Evolutionary conservation across 2,329 filamentous ascomycete genomes (phyloP).

Genomic region (Arachnomyces sp.): DNA sequence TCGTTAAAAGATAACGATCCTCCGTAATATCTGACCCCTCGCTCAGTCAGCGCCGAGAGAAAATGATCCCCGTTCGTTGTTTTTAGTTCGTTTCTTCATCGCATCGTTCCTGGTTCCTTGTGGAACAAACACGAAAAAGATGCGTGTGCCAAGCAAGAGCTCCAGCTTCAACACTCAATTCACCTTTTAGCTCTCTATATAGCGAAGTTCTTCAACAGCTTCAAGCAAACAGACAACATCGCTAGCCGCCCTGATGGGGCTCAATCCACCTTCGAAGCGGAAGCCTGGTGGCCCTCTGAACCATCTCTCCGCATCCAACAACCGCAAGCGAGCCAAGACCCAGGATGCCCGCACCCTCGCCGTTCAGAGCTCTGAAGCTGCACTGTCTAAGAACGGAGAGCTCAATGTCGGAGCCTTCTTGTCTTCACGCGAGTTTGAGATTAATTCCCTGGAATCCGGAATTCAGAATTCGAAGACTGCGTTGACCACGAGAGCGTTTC

Average conservation of each 20-base stretch:
- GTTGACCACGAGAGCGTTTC: constrained; percentile 69
- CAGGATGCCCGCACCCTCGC: constrained; percentile 37
- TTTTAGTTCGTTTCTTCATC: too few relatives aligned
- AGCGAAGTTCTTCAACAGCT: not conserved
- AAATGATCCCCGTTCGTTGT: too few relatives aligned
- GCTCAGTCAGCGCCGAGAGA: too few relatives aligned
- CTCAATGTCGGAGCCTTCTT: constrained; percentile 81
- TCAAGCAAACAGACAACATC: not conserved
- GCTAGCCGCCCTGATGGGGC: constrained; percentile 23
- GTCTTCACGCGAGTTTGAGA: constrained; percentile 79
- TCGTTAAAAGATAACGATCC: too few relatives aligned
- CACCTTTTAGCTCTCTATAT: not conserved
- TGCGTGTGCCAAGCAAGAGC: not conserved
- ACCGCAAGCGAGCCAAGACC: constrained; percentile 38
- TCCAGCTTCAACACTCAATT: constrained; percentile 1
- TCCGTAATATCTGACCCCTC: too few relatives aligned
- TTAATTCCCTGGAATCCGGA: constrained; percentile 72
- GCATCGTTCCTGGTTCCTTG: too few relatives aligned
- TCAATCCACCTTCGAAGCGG: constrained; percentile 24
- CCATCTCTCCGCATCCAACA: constrained; percentile 18
- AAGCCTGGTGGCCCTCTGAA: constrained; percentile 18
- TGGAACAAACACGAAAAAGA: not conserved
- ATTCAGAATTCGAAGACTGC: constrained; percentile 66
- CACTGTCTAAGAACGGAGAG: constrained; percentile 59
- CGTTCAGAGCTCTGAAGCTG: constrained; percentile 38